These are phyloP conservation scores for Gnomoniopsis smithogilvyi DNA, from an alignment of 2,329 filamentous ascomycete species.

Conservation along the genomic window DNA sequence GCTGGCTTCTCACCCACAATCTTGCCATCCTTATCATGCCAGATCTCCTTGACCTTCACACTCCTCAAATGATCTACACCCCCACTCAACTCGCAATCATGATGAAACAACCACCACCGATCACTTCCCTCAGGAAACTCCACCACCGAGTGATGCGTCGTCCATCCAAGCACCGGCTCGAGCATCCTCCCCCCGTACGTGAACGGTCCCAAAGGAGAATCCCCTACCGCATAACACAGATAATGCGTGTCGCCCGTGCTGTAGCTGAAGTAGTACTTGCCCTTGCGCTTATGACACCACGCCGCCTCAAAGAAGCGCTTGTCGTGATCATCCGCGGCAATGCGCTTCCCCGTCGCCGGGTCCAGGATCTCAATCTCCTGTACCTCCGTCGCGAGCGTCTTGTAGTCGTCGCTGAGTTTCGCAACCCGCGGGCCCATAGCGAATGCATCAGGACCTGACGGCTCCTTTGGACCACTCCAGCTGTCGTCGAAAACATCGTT, in stretches of 20 bases:
- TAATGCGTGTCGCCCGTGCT: conserved; percentile 77
- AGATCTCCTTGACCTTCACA: conserved; percentile 73
- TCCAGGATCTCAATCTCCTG: conserved; percentile 63
- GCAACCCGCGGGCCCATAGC: conserved; percentile 68
- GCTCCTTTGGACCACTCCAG: conserved; percentile 57
- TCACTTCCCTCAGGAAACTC: conserved; percentile 56
- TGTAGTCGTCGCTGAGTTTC: conserved; percentile 63
- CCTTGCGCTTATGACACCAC: conserved; percentile 72
- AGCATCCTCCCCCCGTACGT: conserved; percentile 68
- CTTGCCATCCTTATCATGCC: conserved; percentile 64
- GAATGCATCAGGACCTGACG: conserved; percentile 47
- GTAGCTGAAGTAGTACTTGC: conserved; percentile 72
- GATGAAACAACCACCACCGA: conserved; percentile 73
- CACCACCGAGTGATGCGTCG: conserved; percentile 76
- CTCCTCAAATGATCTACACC: conserved; percentile 69
- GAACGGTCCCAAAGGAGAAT: conserved; percentile 67
- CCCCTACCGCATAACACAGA: conserved; percentile 65
- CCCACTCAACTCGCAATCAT: conserved; percentile 66
- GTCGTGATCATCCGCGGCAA: conserved; percentile 67
- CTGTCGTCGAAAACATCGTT: conserved; percentile 49
- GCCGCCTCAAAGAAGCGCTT: conserved; percentile 77
- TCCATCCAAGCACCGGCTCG: conserved; percentile 77
- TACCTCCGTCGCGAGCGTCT: conserved; percentile 51
- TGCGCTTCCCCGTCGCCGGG: conserved; percentile 53
- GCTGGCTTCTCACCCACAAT: conserved; percentile 47